Evolutionary conservation across 2,329 filamentous ascomycete species (phyloP).

Genomic region (Aspergillus tanneri): DNA sequence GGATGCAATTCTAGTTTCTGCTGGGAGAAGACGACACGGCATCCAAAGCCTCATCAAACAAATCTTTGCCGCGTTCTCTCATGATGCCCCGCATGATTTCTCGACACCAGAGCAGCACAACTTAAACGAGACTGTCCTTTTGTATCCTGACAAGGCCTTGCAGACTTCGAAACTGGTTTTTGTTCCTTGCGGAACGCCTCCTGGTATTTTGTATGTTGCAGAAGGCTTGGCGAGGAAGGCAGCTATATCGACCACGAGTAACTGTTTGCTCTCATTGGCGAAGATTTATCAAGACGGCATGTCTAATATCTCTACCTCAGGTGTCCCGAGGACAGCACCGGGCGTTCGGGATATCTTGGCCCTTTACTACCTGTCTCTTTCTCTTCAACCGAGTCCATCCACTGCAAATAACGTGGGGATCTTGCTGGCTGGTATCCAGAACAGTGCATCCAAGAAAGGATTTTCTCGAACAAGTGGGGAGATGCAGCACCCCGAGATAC

Average conservation of each 20-base stretch:
- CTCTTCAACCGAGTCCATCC: conserved; percentile 90
- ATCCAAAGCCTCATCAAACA: conserved; percentile 76
- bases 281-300: conserved; percentile 98
- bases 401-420: conserved; percentile 99
- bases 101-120: conserved; percentile 35
- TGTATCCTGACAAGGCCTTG: conserved; percentile 80
- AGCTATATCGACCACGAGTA: conserved; percentile 89
- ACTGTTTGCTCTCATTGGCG: conserved; percentile 87
- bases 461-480: conserved; percentile 35
- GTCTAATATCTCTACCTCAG: conserved; percentile 65
- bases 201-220: conserved; percentile 71
- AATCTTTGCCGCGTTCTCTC: conserved; percentile 69
- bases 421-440: conserved; percentile 89
- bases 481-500: conserved; percentile 55
- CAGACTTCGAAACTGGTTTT: conserved; percentile 83
- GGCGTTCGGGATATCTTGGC: conserved; percentile 90
- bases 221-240: conserved; percentile 72
- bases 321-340: conserved; percentile 61
- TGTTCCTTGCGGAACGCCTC: conserved; percentile 69
- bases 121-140: conserved; percentile 64
- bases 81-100: conserved; percentile 43
- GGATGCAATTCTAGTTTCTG: conserved; percentile 86
- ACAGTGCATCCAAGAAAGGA: conserved; percentile 51
- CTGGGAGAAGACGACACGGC: conserved; percentile 66
- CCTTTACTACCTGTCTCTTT: conserved; percentile 91